Evolutionary conservation across 2,329 filamentous ascomycete species (phyloP), one percentile per base, ranked within the genome.

Genomic region (Talaromyces sp.): DNA sequence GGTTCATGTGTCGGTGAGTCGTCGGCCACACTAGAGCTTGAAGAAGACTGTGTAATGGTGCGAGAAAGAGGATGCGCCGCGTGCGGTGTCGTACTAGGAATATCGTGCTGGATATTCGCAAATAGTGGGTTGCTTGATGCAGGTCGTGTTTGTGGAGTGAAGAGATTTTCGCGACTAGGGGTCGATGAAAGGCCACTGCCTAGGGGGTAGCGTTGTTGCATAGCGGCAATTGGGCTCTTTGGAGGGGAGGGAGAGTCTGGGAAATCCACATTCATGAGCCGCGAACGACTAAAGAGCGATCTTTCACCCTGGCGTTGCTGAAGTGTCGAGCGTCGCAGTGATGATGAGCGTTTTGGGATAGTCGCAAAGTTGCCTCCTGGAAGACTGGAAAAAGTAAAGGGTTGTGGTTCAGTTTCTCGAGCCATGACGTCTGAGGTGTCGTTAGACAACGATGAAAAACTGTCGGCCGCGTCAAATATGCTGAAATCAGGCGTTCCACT

Each of bases 31-130:
- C 89, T 95, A 6, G 92, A 94, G 62, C 85, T 87, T 2, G 93
- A 96, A 0, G 92, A 94, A 0, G 93, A 96, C 3, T 93, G 92
- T 0, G 91, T 96, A 70, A 97, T 83, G 0, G 92, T 91, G 67
- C 92, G 88, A 7, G 94, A 97, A 24, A 97, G 82, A 22, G 94
- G 94, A 75, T 97, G 94, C 19, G 90, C 77, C 60, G 73, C 65
- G 59, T 76, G 83, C 50, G 82, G 81, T 50, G 78, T 72, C 33
- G 78, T 77, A 60, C 76, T 75, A 60, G 77, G 71, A 11, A 67
- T 69, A 54, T 72, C 27, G 68, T 65, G 35, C 68, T 68, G 64
- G 73, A 62, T 52, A 50, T 43, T 70, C 66, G 76, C 72, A 67
- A 78, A 74, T 48, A 78, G 68, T 52, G 84, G 57, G 83, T 69